Conservation (phyloP, 441 rosid species). For the Euphorbia corollata region DNA sequence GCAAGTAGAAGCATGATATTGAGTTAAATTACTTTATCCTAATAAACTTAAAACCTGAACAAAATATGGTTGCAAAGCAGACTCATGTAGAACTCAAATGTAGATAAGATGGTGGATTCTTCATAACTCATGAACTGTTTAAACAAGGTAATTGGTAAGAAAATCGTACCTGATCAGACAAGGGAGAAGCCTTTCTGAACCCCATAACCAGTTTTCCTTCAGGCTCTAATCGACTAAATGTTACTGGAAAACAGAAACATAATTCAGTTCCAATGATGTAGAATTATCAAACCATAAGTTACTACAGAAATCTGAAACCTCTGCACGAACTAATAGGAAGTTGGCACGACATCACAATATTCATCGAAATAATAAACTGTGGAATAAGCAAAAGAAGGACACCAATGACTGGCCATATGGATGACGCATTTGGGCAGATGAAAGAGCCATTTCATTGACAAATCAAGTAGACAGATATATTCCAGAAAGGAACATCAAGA, state of each 20-base stretch:
- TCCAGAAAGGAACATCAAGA: constrained; percentile 3
- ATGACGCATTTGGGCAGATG: constrained; percentile 7
- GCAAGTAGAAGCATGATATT: constrained; percentile 23
- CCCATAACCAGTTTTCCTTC: constrained; percentile 96
- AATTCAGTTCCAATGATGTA: constrained; percentile 31
- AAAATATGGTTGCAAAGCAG: background rate
- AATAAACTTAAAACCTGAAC: background rate
- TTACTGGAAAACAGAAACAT: constrained; percentile 49
- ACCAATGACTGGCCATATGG: constrained; percentile 6
- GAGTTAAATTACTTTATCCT: constrained; percentile 10
- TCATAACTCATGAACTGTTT: background rate
- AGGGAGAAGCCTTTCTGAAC: constrained; percentile 76
- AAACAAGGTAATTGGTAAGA: constrained; percentile 17
- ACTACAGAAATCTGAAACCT: too few relatives aligned
- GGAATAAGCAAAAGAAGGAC: constrained; percentile 13
- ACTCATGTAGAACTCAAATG: background rate
- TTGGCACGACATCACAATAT: constrained; percentile 16
- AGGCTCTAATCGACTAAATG: constrained; percentile 90
- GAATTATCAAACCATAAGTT: constrained; percentile 14
- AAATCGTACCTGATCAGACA: constrained; percentile 73
- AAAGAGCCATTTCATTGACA: constrained; percentile 6
- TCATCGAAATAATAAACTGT: background rate
- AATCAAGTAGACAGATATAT: constrained; percentile 1
- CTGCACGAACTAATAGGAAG: constrained; percentile 13
- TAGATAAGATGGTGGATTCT: background rate